A percentile compares a stretch with the other conserved stretches of the same genome.
Evolutionary conservation across 2,329 filamentous ascomycete species (phyloP).

Genomic region (Monascus ruber): DNA sequence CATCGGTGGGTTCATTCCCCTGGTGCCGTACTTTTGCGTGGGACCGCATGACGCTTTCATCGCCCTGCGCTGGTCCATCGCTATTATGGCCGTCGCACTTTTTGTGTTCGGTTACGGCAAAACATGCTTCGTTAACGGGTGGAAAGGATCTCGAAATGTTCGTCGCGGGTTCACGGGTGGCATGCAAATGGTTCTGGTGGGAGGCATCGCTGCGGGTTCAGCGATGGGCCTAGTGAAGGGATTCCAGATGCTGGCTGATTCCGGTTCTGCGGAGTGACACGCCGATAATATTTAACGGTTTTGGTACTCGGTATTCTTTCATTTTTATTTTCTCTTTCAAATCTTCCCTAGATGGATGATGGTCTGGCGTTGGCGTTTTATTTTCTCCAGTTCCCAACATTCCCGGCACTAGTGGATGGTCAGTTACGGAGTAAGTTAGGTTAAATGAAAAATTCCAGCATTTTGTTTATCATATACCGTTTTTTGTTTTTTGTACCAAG

Average conservation of each 20-base stretch:
- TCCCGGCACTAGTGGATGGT: too few relatives aligned
- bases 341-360: too few relatives aligned
- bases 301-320: neutral
- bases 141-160: constrained; percentile 22
- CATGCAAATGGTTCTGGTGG: constrained; percentile 30
- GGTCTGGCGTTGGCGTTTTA: too few relatives aligned
- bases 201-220: constrained; percentile 27
- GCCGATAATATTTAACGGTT: neutral
- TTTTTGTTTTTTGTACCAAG: too few relatives aligned
- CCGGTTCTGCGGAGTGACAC: constrained; percentile 4
- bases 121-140: constrained; percentile 29
- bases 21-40: constrained; percentile 51
- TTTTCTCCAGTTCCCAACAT: too few relatives aligned
- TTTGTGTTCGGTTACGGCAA: constrained; percentile 43
- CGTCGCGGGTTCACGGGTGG: constrained; percentile 23
- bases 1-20: constrained; percentile 36
- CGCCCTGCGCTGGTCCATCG: constrained; percentile 49
- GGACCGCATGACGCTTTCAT: constrained; percentile 70
- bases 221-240: constrained; percentile 31
- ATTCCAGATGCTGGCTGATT: constrained; percentile 22
- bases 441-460: too few relatives aligned
- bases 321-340: neutral
- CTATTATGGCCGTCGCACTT: constrained; percentile 39
- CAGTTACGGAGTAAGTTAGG: too few relatives aligned
- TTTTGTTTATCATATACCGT: too few relatives aligned